Evolutionary conservation across 176 grass and related monocot species (phyloP), one percentile per base, ranked within the genome.

Genomic region (Carex littledalei): DNA sequence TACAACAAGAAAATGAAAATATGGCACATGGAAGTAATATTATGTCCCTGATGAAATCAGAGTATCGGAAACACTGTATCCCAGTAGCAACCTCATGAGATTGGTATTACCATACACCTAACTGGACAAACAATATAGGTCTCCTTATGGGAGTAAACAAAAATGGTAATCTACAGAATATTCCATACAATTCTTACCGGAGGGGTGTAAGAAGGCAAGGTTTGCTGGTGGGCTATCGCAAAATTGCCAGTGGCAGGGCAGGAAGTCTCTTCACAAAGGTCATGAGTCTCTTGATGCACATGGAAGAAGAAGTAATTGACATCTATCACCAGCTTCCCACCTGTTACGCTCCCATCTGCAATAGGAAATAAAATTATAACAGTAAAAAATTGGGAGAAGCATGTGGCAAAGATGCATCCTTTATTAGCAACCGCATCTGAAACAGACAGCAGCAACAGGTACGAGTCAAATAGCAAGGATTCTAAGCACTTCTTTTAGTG

Each of bases 181-280:
- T 32, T 56, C 6, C 12, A 17, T 34, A 32, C 17, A 78, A 56
- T 53, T 60, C 70, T 14, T 66, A 57, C 80, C 24, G 31, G 68
- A 77, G 80, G 66, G 50, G 73, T 63, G 49, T 67, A 39, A 24
- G 57, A 50, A 63, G 49, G 26, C 20, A 69, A 80, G 69, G 18
- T 35, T 57, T 88, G 61, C 77, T 80, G 21, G 69, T 69, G 41
- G 52, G 84, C 32, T 57, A 61, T 47, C 5, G 79, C 45, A 45
- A 77, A 80, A 58, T 8, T 32, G 31, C 72, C 71, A 5, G 63
- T 76, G 18, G 89, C 88, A 65, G 93, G 96, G 54, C 96, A 99
- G 8, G 72, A 47, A 66, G 96, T 99, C 84, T 91, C 87, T 34
- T 55, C 63, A 60, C 96, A 98, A 71, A 99, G 85, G 81, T 99